A percentile compares a stretch with the other conserved stretches of the same genome.
These are phyloP conservation scores for Pleurotus djamor DNA, from an alignment of 768 basidiomycete genomes.

Conservation along the genomic window DNA sequence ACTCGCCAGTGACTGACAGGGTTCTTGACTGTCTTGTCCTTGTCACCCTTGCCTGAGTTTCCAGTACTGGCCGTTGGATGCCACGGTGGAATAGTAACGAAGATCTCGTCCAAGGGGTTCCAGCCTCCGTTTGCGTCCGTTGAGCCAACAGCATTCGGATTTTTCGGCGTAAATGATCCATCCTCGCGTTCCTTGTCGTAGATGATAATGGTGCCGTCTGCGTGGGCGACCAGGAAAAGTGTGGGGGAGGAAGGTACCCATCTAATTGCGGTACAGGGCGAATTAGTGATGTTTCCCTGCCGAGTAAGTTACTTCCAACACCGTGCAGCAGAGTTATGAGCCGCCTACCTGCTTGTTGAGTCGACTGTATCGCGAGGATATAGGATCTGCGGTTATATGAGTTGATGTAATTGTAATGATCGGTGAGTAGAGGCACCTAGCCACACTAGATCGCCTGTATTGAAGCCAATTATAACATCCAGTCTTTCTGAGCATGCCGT, in stretches of 20 bases:
- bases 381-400: slow-evolving; percentile 53
- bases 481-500: slow-evolving; percentile 79
- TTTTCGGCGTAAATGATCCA: slow-evolving; percentile 64
- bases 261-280: slow-evolving; percentile 84
- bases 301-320: slow-evolving; percentile 11
- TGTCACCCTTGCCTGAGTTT: slow-evolving; percentile 45
- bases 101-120: slow-evolving; percentile 76
- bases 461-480: slow-evolving; percentile 90
- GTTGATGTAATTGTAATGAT: slow-evolving; percentile 5
- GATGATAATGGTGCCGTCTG: slow-evolving; percentile 85
- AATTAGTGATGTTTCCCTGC: slow-evolving; percentile 75
- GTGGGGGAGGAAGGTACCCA: slow-evolving; percentile 84
- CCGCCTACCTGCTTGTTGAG: slow-evolving; percentile 75
- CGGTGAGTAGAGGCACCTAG: slow-evolving; percentile 53
- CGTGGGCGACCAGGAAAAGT: slow-evolving; percentile 84
- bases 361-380: slow-evolving; percentile 79
- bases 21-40: slow-evolving; percentile 76
- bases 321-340: not conserved
- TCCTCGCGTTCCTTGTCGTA: slow-evolving; percentile 94
- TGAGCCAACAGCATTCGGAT: slow-evolving; percentile 32
- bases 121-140: slow-evolving; percentile 37
- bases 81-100: slow-evolving; percentile 86
- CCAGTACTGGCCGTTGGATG: slow-evolving; percentile 45
- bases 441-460: slow-evolving; percentile 96
- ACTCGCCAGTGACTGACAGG: slow-evolving; percentile 91